phyloP scores from a whole-genome alignment of 1,139 yeast species.

The Arxiozyma bovina region DNA sequence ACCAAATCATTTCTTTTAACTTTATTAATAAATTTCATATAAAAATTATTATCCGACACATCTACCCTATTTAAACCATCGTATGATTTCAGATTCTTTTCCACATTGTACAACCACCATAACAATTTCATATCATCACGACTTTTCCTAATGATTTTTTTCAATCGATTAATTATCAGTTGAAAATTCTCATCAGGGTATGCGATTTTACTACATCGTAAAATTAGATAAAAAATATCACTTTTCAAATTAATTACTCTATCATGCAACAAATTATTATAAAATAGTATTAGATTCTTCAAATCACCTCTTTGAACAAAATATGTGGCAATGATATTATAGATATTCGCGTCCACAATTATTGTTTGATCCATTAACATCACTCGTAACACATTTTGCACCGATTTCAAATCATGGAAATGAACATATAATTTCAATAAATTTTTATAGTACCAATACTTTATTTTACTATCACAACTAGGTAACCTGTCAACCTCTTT shows the following conservation, averaged over 20 bases:
- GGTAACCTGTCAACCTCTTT: background rate
- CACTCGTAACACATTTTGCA: slow-evolving; percentile 9
- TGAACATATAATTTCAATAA: slow-evolving; percentile 14
- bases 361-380: slow-evolving; percentile 6
- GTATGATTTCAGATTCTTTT: background rate
- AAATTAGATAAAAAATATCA: slow-evolving; percentile 10
- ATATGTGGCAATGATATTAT: slow-evolving; percentile 15
- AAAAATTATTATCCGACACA: background rate
- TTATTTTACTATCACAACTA: background rate
- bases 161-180: background rate
- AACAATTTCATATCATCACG: background rate
- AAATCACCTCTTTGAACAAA: slow-evolving; percentile 20
- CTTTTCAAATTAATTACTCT: background rate
- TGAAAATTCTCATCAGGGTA: slow-evolving; percentile 1
- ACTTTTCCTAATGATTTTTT: background rate
- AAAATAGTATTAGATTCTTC: slow-evolving; percentile 14
- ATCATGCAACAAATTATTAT: slow-evolving; percentile 5
- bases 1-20: background rate
- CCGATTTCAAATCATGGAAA: slow-evolving; percentile 11
- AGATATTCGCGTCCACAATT: slow-evolving; percentile 9
- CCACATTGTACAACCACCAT: slow-evolving; percentile 3
- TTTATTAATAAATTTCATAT: background rate
- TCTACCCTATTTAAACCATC: background rate
- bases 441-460: slow-evolving; percentile 1
- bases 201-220: slow-evolving; percentile 9